phyloP scores from a whole-genome alignment of 495 filamentous ascomycete genomes.

The Lophiotrema nucula region DNA sequence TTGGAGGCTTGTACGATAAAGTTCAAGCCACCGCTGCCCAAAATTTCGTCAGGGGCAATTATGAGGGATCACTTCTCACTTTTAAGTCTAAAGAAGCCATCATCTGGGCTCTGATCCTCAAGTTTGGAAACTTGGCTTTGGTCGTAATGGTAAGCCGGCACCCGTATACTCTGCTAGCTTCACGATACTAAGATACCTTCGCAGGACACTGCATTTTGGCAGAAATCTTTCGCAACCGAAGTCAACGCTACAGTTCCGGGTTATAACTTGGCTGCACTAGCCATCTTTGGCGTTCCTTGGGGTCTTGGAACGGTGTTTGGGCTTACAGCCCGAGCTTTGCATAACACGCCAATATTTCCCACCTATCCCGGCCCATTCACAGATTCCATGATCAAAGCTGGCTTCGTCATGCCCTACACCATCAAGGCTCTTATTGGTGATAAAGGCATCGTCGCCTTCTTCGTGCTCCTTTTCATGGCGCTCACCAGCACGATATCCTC shows the following conservation, averaged over 20 bases:
- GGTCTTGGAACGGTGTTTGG: too few relatives aligned
- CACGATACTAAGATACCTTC: too few relatives aligned
- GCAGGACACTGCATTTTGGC: not conserved
- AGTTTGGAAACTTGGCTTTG: too few relatives aligned
- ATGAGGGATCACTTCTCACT: not conserved
- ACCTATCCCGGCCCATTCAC: slow-evolving; percentile 48
- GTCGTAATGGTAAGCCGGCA: too few relatives aligned
- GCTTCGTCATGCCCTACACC: too few relatives aligned
- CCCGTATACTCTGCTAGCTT: too few relatives aligned
- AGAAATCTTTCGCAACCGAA: not conserved
- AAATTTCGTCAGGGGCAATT: not conserved
- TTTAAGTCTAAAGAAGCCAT: not conserved
- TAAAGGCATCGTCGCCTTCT: slow-evolving; percentile 76
- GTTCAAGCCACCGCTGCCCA: not conserved
- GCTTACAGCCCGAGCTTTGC: slow-evolving; percentile 43
- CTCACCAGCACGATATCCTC: slow-evolving; percentile 86
- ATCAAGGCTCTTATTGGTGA: slow-evolving; percentile 81
- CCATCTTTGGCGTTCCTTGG: too few relatives aligned
- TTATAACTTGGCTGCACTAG: too few relatives aligned
- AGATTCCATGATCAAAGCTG: too few relatives aligned
- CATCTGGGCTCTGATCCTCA: not conserved
- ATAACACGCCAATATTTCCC: slow-evolving; percentile 46
- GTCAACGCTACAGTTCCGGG: not conserved
- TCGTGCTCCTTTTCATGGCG: slow-evolving; percentile 91
- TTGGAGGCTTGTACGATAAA: not conserved